Evolutionary conservation across 1,284 basidiomycete species (phyloP).

Genomic region (Anthracocystis panici-leucophaei): DNA sequence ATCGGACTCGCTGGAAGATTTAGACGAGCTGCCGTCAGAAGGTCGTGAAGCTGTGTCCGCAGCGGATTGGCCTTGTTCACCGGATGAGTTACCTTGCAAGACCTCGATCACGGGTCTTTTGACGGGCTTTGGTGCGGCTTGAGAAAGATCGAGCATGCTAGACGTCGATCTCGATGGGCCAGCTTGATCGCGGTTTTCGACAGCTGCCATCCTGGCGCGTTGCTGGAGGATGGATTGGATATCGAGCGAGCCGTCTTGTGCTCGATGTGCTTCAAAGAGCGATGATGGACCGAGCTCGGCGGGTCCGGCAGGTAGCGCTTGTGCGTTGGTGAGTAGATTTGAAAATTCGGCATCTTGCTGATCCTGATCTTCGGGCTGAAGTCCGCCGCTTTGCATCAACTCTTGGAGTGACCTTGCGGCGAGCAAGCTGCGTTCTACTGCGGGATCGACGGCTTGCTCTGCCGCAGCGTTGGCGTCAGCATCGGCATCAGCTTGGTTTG

Average conservation of each 20-base stretch:
- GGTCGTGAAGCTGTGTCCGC: neutral
- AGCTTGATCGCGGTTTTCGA: slow-evolving; percentile 12
- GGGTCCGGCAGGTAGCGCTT: slow-evolving; percentile 16
- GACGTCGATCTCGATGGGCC: slow-evolving; percentile 5
- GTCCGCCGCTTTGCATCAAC: slow-evolving; percentile 40
- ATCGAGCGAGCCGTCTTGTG: slow-evolving; percentile 39
- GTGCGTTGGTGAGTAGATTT: slow-evolving; percentile 35
- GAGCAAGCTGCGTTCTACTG: slow-evolving; percentile 42
- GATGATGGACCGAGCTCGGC: slow-evolving; percentile 34
- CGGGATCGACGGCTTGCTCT: slow-evolving; percentile 18
- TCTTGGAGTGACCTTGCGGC: slow-evolving; percentile 44
- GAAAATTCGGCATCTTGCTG: slow-evolving; percentile 16
- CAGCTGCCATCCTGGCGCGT: slow-evolving; percentile 28
- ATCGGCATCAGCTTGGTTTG: neutral
- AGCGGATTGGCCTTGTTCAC: neutral
- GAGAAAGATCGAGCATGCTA: slow-evolving; percentile 26
- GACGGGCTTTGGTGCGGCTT: slow-evolving; percentile 11
- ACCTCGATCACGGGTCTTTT: slow-evolving; percentile 39
- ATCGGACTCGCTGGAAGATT: slow-evolving; percentile 6
- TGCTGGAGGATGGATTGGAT: slow-evolving; percentile 46
- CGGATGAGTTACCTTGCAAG: slow-evolving; percentile 2
- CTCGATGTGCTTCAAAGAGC: slow-evolving; percentile 38
- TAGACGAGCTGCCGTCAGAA: slow-evolving; percentile 10
- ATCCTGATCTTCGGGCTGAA: slow-evolving; percentile 20
- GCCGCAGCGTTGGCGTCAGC: neutral